phyloP scores from a whole-genome alignment of 495 filamentous ascomycete species.

The Penicillium samsonianum region DNA sequence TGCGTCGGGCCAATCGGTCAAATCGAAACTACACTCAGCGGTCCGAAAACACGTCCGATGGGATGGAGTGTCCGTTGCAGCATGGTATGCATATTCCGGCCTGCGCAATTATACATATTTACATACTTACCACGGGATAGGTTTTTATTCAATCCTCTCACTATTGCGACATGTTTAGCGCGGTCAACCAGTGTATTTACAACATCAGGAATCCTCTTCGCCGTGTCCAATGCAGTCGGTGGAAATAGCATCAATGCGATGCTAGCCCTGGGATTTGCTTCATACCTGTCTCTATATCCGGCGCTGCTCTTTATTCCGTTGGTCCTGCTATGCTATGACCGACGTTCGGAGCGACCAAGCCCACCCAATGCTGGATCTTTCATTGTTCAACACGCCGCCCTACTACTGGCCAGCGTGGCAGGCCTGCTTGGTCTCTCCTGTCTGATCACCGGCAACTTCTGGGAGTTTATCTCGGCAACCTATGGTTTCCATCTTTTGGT shows the following conservation, averaged over 20 bases:
- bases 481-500: slow-evolving; percentile 91
- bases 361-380: slow-evolving; percentile 44
- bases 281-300: slow-evolving; percentile 91
- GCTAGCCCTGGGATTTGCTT: slow-evolving; percentile 80
- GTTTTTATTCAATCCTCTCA: slow-evolving; percentile 94
- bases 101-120: neutral
- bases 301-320: slow-evolving; percentile 82
- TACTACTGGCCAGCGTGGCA: slow-evolving; percentile 48
- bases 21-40: slow-evolving; percentile 72
- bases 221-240: slow-evolving; percentile 77
- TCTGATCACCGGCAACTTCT: slow-evolving; percentile 73
- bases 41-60: slow-evolving; percentile 74
- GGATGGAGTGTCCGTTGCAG: slow-evolving; percentile 74
- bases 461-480: slow-evolving; percentile 82
- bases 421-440: slow-evolving; percentile 71
- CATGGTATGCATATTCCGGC: slow-evolving; percentile 55
- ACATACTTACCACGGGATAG: slow-evolving; percentile 42
- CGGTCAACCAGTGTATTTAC: slow-evolving; percentile 90
- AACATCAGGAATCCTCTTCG: slow-evolving; percentile 81
- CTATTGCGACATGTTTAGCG: slow-evolving; percentile 88
- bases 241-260: slow-evolving; percentile 76
- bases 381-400: slow-evolving; percentile 47
- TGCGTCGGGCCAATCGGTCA: slow-evolving; percentile 73
- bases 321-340: slow-evolving; percentile 78
- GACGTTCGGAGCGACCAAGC: slow-evolving; percentile 35